Percentiles rank a stretch among this genome's conserved stretches.
phyloP scores from a whole-genome alignment of 306 rosid genomes.

The Gynostemma pentaphyllum region DNA sequence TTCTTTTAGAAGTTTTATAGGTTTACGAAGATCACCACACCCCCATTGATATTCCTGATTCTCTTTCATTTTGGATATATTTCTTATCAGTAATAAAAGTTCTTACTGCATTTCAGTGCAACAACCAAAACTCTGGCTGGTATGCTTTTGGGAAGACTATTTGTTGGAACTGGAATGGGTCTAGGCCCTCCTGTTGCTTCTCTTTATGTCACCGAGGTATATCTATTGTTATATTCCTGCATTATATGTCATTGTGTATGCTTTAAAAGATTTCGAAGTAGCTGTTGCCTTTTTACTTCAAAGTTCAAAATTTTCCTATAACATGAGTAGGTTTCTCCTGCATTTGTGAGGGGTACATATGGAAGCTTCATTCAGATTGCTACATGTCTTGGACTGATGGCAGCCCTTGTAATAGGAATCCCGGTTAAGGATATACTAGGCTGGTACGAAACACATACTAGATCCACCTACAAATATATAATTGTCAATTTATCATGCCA shows the following conservation, averaged over 20 bases:
- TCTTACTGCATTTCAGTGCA: conserved; percentile 52
- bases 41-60: neutral
- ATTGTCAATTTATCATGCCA: conserved; percentile 14
- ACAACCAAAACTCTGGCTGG: conserved; percentile 74
- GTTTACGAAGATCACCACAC: neutral
- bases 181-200: conserved; percentile 80
- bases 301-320: conserved; percentile 17
- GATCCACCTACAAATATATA: conserved; percentile 7
- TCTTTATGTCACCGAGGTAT: conserved; percentile 87
- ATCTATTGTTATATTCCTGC: neutral
- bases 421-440: conserved; percentile 75
- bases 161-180: conserved; percentile 97
- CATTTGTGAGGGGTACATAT: conserved; percentile 83
- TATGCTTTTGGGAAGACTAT: conserved; percentile 84
- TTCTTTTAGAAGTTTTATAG: neutral
- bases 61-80: no score
- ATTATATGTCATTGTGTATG: neutral
- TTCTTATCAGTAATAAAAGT: neutral
- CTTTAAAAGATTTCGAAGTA: neutral
- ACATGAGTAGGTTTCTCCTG: conserved; percentile 67
- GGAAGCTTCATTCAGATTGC: conserved; percentile 94
- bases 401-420: conserved; percentile 79
- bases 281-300: neutral
- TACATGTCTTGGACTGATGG: conserved; percentile 88
- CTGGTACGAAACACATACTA: conserved; percentile 41